phyloP scores from a whole-genome alignment of 306 rosid species.

The Astragalus glycyphyllos region DNA sequence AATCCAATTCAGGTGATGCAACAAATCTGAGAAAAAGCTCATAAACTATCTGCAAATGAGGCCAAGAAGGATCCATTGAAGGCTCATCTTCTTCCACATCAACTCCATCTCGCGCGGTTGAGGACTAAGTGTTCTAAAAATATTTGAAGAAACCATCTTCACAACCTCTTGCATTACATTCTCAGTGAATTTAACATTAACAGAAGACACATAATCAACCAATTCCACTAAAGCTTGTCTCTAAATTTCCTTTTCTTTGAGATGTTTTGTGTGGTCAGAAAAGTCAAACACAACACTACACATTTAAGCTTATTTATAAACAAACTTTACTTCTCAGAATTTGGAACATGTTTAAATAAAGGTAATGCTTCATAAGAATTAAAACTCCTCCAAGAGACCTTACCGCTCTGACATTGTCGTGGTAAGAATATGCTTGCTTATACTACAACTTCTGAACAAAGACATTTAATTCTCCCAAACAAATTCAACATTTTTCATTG shows the following conservation, averaged over 20 bases:
- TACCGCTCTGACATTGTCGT: no score
- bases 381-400: no score
- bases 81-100: conserved; percentile 90
- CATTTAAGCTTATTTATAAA: conserved; percentile 66
- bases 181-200: conserved; percentile 68
- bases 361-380: conserved; percentile 72
- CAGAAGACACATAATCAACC: conserved; percentile 72
- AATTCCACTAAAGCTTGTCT: conserved; percentile 70
- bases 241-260: conserved; percentile 80
- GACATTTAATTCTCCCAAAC: conserved; percentile 45
- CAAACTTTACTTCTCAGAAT: conserved; percentile 70
- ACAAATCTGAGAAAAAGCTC: conserved; percentile 77
- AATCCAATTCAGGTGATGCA: conserved; percentile 77
- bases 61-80: conserved; percentile 85
- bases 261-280: conserved; percentile 67
- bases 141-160: conserved; percentile 68
- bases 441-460: conserved; percentile 48
- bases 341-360: conserved; percentile 67
- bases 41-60: conserved; percentile 81
- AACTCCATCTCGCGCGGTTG: conserved; percentile 78
- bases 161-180: conserved; percentile 68
- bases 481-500: conserved; percentile 56
- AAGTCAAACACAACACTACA: conserved; percentile 79
- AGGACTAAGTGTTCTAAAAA: conserved; percentile 73
- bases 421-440: conserved; percentile 52